These are phyloP conservation scores for Populus hybrid DNA, from an alignment of 441 rosid species.

Conservation along the genomic window DNA sequence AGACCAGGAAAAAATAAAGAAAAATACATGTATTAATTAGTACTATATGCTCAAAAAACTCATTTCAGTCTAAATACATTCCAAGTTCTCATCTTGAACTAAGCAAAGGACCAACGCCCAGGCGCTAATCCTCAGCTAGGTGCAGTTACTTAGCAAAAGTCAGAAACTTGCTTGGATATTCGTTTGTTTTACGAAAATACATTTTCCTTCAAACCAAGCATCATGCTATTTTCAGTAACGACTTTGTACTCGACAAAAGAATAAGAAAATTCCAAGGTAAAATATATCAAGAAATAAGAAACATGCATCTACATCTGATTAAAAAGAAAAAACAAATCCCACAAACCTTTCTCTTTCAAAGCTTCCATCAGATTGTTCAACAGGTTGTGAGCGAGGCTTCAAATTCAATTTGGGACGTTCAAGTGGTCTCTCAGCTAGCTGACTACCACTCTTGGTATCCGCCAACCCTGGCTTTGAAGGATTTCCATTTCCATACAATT, in stretches of 20 bases:
- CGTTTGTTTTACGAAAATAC: too few species aligned
- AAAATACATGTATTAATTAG: too few species aligned
- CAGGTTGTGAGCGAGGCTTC: conserved; percentile 27
- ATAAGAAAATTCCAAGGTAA: too few species aligned
- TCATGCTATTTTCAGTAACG: not conserved
- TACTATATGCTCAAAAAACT: not conserved
- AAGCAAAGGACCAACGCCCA: not conserved
- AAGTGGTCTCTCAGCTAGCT: conserved; percentile 2
- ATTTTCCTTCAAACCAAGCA: not conserved
- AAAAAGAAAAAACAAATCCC: not conserved
- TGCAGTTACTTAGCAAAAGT: not conserved
- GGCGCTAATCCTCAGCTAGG: not conserved
- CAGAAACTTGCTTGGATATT: not conserved
- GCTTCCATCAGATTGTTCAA: conserved; percentile 18
- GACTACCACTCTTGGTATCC: conserved; percentile 10
- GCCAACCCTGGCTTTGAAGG: conserved; percentile 6
- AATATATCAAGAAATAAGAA: not conserved
- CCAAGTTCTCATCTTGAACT: not conserved
- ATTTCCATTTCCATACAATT: not conserved
- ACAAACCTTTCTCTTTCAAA: conserved; percentile 18
- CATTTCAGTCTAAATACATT: not conserved
- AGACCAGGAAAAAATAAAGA: not conserved
- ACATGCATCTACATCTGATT: not conserved
- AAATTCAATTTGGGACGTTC: conserved; percentile 29
- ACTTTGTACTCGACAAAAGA: not conserved